A percentile compares a stretch with the other conserved stretches of the same genome.
Conservation (phyloP, 768 basidiomycete genomes). For the Gymnopilus dilepis region DNA sequence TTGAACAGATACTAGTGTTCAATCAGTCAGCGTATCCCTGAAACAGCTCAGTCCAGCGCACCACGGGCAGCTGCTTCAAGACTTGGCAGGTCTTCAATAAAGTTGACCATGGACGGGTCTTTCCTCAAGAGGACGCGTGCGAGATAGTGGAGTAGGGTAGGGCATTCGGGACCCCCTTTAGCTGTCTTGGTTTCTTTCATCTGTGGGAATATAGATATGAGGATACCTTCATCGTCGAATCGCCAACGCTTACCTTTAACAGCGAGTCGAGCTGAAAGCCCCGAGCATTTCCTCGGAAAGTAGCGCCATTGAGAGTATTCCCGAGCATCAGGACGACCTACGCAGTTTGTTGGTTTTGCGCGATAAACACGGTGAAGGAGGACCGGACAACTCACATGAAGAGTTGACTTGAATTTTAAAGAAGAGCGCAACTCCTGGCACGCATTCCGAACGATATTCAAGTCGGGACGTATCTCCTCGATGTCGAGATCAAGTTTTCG, state of each 20-base stretch:
- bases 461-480: constrained; percentile 82
- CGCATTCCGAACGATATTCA: constrained; percentile 74
- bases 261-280: constrained; percentile 88
- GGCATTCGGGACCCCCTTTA: constrained; percentile 69
- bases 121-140: constrained; percentile 72
- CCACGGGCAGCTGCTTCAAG: constrained; percentile 85
- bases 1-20: constrained; percentile 71
- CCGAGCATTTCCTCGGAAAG: constrained; percentile 80
- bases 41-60: constrained; percentile 36
- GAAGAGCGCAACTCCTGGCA: constrained; percentile 72
- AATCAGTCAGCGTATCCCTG: not conserved
- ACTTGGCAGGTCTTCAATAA: constrained; percentile 81
- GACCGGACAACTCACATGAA: constrained; percentile 57
- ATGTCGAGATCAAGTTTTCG: constrained; percentile 82
- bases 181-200: constrained; percentile 84
- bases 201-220: constrained; percentile 40
- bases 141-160: constrained; percentile 92
- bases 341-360: not conserved
- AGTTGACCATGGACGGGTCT: constrained; percentile 68
- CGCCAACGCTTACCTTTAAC: constrained; percentile 61
- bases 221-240: not conserved
- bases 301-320: constrained; percentile 81
- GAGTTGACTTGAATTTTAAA: constrained; percentile 64
- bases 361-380: not conserved
- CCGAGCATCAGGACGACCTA: constrained; percentile 80